phyloP scores from a whole-genome alignment of 805 yeast genomes.

The Candida mattraensis region DNA sequence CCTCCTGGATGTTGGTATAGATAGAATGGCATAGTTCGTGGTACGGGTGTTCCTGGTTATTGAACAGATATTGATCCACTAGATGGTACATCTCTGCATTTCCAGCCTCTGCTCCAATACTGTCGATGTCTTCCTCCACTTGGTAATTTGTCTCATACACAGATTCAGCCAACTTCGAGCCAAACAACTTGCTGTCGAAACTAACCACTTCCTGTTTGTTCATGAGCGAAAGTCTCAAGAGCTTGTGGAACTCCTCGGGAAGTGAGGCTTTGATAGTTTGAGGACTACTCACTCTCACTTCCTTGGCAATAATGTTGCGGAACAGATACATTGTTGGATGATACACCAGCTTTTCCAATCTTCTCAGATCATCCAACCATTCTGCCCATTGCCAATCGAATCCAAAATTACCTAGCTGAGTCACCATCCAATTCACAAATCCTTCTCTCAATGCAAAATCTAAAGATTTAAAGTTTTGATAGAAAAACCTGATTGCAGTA shows the following conservation, averaged over 20 bases:
- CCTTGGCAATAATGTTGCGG: constrained; percentile 77
- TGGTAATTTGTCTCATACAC: constrained; percentile 17
- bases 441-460: constrained; percentile 77
- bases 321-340: constrained; percentile 78
- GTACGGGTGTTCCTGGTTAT: constrained; percentile 34
- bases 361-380: constrained; percentile 69
- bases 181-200: constrained; percentile 39
- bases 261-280: constrained; percentile 71
- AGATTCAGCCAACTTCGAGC: constrained; percentile 26
- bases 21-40: constrained; percentile 34
- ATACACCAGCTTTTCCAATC: constrained; percentile 44
- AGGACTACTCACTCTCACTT: constrained; percentile 77
- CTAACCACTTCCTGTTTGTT: constrained; percentile 34
- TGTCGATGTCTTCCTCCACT: constrained; percentile 21
- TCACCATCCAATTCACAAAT: constrained; percentile 86
- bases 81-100: constrained; percentile 33
- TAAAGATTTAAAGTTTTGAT: constrained; percentile 59
- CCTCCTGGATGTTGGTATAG: constrained; percentile 34
- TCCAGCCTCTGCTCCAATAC: constrained; percentile 22
- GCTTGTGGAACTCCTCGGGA: constrained; percentile 53
- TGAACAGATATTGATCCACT: constrained; percentile 35
- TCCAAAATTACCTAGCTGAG: constrained; percentile 89
- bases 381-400: constrained; percentile 98
- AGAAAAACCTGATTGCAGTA: constrained; percentile 82
- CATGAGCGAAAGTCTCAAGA: constrained; percentile 45